Evolutionary conservation across 257 asterid species (phyloP).

Genomic region (Gentiana macrophylla): DNA sequence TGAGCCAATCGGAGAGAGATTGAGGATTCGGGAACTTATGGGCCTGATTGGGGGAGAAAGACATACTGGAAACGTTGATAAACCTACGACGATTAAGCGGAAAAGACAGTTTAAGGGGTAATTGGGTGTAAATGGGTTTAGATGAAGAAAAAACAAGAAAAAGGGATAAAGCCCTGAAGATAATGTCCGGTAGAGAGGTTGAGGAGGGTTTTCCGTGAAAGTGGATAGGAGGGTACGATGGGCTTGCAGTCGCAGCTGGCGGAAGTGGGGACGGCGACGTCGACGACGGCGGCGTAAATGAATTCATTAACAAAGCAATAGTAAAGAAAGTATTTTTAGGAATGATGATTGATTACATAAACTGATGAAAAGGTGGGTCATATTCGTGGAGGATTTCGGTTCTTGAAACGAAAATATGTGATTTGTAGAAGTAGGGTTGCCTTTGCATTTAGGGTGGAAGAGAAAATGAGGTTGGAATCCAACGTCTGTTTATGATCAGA

Average conservation of each 20-base stretch:
- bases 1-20: conserved; percentile 85
- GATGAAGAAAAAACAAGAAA: conserved; percentile 57
- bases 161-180: conserved; percentile 69
- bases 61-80: conserved; percentile 47
- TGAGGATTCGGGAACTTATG: conserved; percentile 59
- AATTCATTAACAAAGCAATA: conserved; percentile 21
- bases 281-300: conserved; percentile 25
- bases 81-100: conserved; percentile 39
- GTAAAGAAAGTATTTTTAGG: conserved; percentile 9
- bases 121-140: conserved; percentile 32
- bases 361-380: not conserved
- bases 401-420: no score
- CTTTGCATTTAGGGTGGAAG: not conserved
- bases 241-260: conserved; percentile 20
- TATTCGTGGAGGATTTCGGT: no score
- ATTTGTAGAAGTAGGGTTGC: no score
- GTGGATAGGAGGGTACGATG: conserved; percentile 21
- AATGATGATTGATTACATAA: conserved; percentile 5
- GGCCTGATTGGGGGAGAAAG: conserved; percentile 18
- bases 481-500: conserved; percentile 22
- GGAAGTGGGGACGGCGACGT: conserved; percentile 36
- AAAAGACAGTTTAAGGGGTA: conserved; percentile 30
- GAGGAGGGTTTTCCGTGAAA: conserved; percentile 29
- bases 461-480: conserved; percentile 35
- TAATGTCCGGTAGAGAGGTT: conserved; percentile 53